Evolutionary conservation across 768 basidiomycete species (phyloP).

Genomic region (Pulveroboletus sp.): DNA sequence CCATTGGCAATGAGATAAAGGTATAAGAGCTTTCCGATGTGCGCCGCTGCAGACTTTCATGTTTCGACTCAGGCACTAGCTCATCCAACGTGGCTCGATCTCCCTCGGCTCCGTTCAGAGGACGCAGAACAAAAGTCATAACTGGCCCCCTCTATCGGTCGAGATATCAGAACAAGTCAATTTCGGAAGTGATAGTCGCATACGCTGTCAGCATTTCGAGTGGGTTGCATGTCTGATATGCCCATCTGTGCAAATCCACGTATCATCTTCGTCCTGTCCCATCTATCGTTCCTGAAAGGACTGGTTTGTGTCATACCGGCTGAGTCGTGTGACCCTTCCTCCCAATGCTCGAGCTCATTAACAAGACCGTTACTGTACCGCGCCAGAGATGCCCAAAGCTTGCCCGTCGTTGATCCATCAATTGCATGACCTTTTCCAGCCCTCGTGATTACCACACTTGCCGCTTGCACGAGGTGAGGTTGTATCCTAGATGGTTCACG

Average conservation of each 20-base stretch:
- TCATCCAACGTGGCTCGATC: conserved; percentile 40
- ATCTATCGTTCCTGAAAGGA: conserved; percentile 50
- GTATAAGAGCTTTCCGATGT: conserved; percentile 2
- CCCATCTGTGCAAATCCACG: conserved; percentile 65
- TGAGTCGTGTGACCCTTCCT: conserved; percentile 45
- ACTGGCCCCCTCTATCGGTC: conserved; percentile 35
- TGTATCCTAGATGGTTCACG: conserved; percentile 49
- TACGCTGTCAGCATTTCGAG: conserved; percentile 9
- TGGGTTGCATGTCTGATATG: conserved; percentile 16
- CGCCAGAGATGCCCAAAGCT: conserved; percentile 72
- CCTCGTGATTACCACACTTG: conserved; percentile 48
- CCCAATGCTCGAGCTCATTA: conserved; percentile 57
- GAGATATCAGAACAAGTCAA: neutral
- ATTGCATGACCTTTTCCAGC: conserved; percentile 35
- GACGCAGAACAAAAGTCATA: conserved; percentile 41
- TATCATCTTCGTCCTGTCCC: conserved; percentile 80
- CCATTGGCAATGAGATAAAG: neutral
- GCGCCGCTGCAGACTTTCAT: neutral
- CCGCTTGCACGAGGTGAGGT: conserved; percentile 50
- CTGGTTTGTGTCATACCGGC: conserved; percentile 30
- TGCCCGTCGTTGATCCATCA: conserved; percentile 31
- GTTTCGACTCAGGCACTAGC: neutral
- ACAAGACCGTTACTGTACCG: conserved; percentile 74
- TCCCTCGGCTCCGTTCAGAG: conserved; percentile 27
- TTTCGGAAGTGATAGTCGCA: neutral